These are phyloP conservation scores for Acrocalymma vagum DNA, from an alignment of 2,329 filamentous ascomycete species.

Conservation along the genomic window DNA sequence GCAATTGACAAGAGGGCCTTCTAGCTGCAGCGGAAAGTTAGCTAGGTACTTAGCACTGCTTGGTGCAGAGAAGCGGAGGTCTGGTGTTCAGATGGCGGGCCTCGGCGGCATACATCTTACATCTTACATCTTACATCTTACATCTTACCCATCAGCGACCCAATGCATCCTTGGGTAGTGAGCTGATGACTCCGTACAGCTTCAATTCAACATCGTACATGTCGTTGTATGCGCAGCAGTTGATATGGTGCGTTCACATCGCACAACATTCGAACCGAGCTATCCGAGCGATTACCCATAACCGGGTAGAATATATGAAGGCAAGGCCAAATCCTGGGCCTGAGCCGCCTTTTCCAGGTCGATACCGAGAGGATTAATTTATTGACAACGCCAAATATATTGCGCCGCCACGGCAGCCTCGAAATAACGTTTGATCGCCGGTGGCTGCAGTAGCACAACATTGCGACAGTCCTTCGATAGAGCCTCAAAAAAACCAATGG, in stretches of 20 bases:
- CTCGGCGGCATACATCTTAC: constrained; percentile 3
- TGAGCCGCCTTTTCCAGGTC: constrained; percentile 17
- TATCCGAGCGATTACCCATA: constrained; percentile 18
- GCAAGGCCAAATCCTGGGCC: constrained; percentile 12
- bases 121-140: too few relatives aligned
- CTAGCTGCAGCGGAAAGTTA: constrained; percentile 8
- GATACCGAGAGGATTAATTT: constrained; percentile 18
- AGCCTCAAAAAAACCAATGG: too few relatives aligned
- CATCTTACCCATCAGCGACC: too few relatives aligned
- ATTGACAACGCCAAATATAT: constrained; percentile 22
- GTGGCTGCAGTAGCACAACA: too few relatives aligned
- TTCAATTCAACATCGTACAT: too few relatives aligned
- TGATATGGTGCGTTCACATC: neutral
- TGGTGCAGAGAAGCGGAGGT: too few relatives aligned
- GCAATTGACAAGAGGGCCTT: constrained; percentile 7
- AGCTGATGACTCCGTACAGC: neutral
- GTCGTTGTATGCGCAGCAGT: neutral
- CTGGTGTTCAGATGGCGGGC: neutral
- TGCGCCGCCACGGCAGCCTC: constrained; percentile 8
- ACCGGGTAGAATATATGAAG: constrained; percentile 23
- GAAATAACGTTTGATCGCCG: too few relatives aligned
- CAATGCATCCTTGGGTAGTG: too few relatives aligned
- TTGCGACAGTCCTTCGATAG: too few relatives aligned
- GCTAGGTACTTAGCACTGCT: neutral
- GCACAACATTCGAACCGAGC: constrained; percentile 5